Evolutionary conservation across 306 rosid species (phyloP).

Genomic region (Herpetospermum pedunculosum): DNA sequence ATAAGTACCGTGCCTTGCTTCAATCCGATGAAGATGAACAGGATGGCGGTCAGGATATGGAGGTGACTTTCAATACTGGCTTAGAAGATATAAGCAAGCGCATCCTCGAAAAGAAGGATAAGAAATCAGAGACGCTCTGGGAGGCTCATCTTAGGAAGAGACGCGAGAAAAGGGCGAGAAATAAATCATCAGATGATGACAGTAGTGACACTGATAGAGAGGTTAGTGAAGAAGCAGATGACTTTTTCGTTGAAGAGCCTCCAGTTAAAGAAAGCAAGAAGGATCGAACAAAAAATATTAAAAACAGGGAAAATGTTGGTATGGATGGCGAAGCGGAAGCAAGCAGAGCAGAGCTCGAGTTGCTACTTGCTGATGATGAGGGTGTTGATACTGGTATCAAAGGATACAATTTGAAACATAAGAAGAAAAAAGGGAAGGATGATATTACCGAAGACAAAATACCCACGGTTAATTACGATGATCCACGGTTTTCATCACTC

Average conservation of each 20-base stretch:
- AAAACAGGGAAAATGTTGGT: slow-evolving; percentile 22
- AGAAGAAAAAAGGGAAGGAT: slow-evolving; percentile 48
- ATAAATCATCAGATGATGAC: slow-evolving; percentile 58
- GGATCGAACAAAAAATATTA: slow-evolving; percentile 14
- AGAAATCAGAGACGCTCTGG: slow-evolving; percentile 68
- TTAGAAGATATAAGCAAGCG: slow-evolving; percentile 81
- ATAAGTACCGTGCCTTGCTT: slow-evolving; percentile 48
- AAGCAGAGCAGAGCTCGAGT: slow-evolving; percentile 76
- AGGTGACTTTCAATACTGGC: slow-evolving; percentile 83
- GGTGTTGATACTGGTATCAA: slow-evolving; percentile 37
- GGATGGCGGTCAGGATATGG: slow-evolving; percentile 60
- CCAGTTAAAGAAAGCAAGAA: slow-evolving; percentile 36
- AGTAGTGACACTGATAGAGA: slow-evolving; percentile 42
- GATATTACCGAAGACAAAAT: slow-evolving; percentile 48
- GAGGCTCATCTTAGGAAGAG: slow-evolving; percentile 57
- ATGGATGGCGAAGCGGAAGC: slow-evolving; percentile 35
- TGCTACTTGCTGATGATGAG: slow-evolving; percentile 78
- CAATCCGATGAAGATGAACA: slow-evolving; percentile 50
- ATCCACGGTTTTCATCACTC: slow-evolving; percentile 70
- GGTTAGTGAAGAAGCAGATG: slow-evolving; percentile 45
- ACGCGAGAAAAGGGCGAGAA: slow-evolving; percentile 63
- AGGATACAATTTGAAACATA: slow-evolving; percentile 66
- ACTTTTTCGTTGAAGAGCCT: slow-evolving; percentile 73
- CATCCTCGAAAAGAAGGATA: slow-evolving; percentile 68
- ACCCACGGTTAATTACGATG: slow-evolving; percentile 45